These are phyloP conservation scores for Laguncularia racemosa DNA, from an alignment of 345 rosid genomes.

Conservation along the genomic window DNA sequence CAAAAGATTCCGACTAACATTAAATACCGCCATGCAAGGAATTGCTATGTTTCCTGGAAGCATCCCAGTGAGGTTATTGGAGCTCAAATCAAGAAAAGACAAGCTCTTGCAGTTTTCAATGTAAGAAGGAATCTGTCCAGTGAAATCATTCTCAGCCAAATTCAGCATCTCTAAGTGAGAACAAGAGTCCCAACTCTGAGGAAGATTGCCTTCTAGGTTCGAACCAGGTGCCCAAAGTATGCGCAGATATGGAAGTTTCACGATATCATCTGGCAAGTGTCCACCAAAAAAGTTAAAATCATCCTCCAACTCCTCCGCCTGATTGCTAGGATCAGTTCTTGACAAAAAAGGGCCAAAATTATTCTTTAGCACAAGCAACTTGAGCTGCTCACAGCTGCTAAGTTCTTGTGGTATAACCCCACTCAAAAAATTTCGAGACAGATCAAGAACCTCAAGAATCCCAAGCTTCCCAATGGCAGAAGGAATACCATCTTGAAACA, in stretches of 20 bases:
- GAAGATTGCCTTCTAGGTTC: slow-evolving; percentile 30
- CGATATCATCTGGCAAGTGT: slow-evolving; percentile 23
- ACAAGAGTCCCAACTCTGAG: slow-evolving; percentile 25
- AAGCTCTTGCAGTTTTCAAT: slow-evolving; percentile 26
- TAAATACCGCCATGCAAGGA: slow-evolving; percentile 36
- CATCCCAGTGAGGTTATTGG: slow-evolving; percentile 33
- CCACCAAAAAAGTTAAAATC: slow-evolving; percentile 40
- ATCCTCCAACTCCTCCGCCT: slow-evolving; percentile 18
- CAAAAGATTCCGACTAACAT: slow-evolving; percentile 28
- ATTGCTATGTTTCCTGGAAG: slow-evolving; percentile 25
- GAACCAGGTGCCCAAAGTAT: slow-evolving; percentile 35
- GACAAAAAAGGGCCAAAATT: slow-evolving; percentile 26
- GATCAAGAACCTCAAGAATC: slow-evolving; percentile 38
- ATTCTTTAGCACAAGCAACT: slow-evolving; percentile 31
- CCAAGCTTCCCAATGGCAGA: slow-evolving; percentile 19
- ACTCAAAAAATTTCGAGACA: slow-evolving; percentile 37
- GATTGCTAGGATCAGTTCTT: slow-evolving; percentile 13
- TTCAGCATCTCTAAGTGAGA: slow-evolving; percentile 31
- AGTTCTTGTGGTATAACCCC: slow-evolving; percentile 34
- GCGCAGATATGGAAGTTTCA: slow-evolving; percentile 26
- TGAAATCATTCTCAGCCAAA: slow-evolving; percentile 31
- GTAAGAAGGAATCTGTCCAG: slow-evolving; percentile 23
- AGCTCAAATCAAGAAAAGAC: slow-evolving; percentile 40
- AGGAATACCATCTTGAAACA: slow-evolving; percentile 33
- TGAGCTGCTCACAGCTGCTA: slow-evolving; percentile 27